phyloP scores from a whole-genome alignment of 305 asterid genomes.

The Fraxinus nigra region DNA sequence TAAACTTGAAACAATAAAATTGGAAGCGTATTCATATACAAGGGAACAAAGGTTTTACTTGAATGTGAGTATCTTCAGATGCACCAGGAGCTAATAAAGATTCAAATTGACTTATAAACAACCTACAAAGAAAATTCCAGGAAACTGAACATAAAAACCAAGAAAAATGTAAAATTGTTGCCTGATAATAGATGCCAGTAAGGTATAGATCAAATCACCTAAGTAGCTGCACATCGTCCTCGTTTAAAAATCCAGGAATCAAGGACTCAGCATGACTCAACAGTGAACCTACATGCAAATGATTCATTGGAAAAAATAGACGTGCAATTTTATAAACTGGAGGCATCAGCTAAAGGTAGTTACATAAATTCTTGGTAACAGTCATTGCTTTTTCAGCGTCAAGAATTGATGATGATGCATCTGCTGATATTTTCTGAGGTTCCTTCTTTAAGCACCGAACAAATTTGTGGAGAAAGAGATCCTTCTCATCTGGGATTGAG shows the following conservation, averaged over 20 bases:
- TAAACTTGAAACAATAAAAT: conserved; percentile 10
- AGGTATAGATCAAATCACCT: conserved; percentile 49
- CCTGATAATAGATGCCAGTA: conserved; percentile 13
- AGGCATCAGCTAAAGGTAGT: conserved; percentile 27
- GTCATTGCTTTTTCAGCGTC: conserved; percentile 50
- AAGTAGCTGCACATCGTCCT: conserved; percentile 87
- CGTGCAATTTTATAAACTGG: not conserved
- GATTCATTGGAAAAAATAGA: conserved; percentile 26
- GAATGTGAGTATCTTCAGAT: conserved; percentile 46
- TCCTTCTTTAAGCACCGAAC: conserved; percentile 66
- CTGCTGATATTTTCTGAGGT: conserved; percentile 38
- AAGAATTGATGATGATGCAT: conserved; percentile 42
- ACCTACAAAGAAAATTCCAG: conserved; percentile 48
- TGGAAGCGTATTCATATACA: conserved; percentile 1
- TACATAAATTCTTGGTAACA: conserved; percentile 70
- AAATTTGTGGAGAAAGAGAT: conserved; percentile 79
- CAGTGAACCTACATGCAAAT: conserved; percentile 62
- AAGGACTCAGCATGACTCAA: conserved; percentile 90
- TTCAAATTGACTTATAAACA: conserved; percentile 59
- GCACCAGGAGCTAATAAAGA: conserved; percentile 46
- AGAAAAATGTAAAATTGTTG: not conserved
- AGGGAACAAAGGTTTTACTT: conserved; percentile 47
- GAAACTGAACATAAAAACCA: conserved; percentile 11
- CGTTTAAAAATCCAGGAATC: conserved; percentile 75
- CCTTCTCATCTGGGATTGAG: conserved; percentile 83